phyloP scores from a whole-genome alignment of 176 grass and related monocot species.

The Bonia amplexicaulis region DNA sequence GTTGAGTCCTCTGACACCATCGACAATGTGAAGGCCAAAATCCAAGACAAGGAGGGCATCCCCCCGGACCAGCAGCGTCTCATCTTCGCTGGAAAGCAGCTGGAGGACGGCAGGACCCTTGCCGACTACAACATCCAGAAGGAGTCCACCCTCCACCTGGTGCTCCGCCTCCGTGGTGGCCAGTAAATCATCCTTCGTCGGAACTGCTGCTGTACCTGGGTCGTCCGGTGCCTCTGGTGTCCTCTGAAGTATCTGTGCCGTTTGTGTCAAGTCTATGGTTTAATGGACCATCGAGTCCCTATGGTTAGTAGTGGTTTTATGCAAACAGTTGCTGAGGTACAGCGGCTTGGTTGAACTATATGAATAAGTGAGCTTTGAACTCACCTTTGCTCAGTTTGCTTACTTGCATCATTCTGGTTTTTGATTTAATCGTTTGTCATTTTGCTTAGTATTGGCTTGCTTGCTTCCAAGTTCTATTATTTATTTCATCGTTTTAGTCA shows the following conservation, averaged over 20 bases:
- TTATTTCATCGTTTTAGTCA: too few relatives aligned
- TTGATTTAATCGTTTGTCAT: neutral
- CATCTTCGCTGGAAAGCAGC: conserved; percentile 47
- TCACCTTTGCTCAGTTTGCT: neutral
- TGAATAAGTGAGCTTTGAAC: conserved; percentile 18
- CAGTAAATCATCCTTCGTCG: neutral
- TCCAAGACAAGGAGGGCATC: conserved; percentile 66
- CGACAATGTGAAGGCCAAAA: conserved; percentile 53
- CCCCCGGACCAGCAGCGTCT: conserved; percentile 58
- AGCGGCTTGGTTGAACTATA: neutral
- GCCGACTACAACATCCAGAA: too few relatives aligned
- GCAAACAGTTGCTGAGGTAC: neutral
- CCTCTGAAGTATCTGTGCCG: neutral
- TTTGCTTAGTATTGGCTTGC: neutral
- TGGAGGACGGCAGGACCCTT: conserved; percentile 41
- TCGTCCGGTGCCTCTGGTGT: neutral
- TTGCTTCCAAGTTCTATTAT: neutral
- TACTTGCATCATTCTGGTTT: neutral
- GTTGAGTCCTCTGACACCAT: too few relatives aligned
- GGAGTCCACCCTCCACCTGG: conserved; percentile 63
- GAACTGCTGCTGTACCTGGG: conserved; percentile 16
- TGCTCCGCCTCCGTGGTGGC: conserved; percentile 57
- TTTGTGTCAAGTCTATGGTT: neutral
- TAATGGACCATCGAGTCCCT: neutral
- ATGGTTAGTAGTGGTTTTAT: neutral